phyloP scores from a whole-genome alignment of 177 flowering plant species.

The Vitis hybrid region DNA sequence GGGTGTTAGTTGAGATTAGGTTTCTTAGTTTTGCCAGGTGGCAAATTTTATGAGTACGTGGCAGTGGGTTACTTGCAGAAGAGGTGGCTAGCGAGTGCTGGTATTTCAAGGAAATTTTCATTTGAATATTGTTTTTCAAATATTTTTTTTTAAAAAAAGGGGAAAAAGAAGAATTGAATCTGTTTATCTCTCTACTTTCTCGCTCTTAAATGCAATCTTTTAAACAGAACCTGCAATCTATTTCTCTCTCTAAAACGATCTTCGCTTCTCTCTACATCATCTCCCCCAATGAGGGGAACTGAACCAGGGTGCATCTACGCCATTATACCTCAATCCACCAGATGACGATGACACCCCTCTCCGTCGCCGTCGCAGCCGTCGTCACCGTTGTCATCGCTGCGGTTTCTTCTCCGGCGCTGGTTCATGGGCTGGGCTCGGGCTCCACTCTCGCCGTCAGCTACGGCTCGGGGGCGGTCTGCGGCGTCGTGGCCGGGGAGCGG shows the following conservation, averaged over 20 bases:
- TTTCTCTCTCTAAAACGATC: conserved; percentile 8
- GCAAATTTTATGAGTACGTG: no score
- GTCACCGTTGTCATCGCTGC: background rate
- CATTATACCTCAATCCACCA: conserved; percentile 3
- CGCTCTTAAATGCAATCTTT: background rate
- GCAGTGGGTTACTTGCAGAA: no score
- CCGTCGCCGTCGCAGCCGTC: conserved; percentile 13
- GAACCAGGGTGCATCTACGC: background rate
- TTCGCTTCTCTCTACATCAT: conserved; percentile 6
- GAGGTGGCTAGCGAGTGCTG: no score
- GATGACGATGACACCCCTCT: conserved; percentile 36
- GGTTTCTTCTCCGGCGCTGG: background rate
- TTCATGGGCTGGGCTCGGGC: conserved; percentile 55
- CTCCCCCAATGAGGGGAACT: conserved; percentile 25
- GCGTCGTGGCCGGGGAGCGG: conserved; percentile 43
- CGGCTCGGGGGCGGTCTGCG: conserved; percentile 55
- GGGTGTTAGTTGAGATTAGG: no score
- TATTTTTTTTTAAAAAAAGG: no score
- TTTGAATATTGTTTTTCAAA: no score
- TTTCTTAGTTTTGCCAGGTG: no score
- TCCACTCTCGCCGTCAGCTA: conserved; percentile 67
- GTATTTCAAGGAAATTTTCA: no score
- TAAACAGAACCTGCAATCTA: background rate
- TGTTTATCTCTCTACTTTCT: background rate
- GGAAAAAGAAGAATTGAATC: no score